Base-by-base conservation (phyloP, 2,329 filamentous ascomycete genomes). In the Aspergillus fumigatiaffinis region DNA sequence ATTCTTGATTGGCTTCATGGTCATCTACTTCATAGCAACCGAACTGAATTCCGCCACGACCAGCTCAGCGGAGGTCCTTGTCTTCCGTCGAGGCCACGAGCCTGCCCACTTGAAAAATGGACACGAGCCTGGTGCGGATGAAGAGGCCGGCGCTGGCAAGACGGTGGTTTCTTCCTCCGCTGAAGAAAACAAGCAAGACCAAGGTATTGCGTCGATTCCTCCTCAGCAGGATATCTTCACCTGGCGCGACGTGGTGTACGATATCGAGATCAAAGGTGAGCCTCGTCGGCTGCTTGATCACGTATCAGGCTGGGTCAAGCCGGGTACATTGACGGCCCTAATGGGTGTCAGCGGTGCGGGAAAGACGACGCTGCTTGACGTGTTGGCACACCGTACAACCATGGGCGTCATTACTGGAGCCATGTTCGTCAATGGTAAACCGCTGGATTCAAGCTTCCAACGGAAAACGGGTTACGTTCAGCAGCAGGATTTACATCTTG, bases 321-420 rank as follows among this genome's bases (percentile, higher is more conserved):
- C 92, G 4, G 92, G 92, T 56, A 96, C 90, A 5, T 70, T 96
- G 51, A 96, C 91, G 1, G 92, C 91, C 9, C 80, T 96, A 2
- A 96, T 96, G 91, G 90, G 91, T 74, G 90, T 92, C 4, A 92
- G 88, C 28, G 91, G 92, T 56, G 92, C 92, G 10, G 92, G 92
- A 46, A 96, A 96, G 73, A 96, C 92, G 0, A 96, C 92, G 0
- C 82, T 97, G 12, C 80, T 97, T 4, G 90, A 96, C 72, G 89
- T 90, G 26, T 79, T 97, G 60, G 92, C 92, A 21, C 89, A 89
- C 58, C 87, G 92, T 67, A 88, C 87, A 8, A 90, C 89, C 0
- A 92, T 94, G 83, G 92, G 92, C 72, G 87, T 95, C 4, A 89
- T 96, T 49, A 87, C 84, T 6, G 92, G 92, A 44, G 88, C 92